Conservation (phyloP, 805 yeast species). For the Myxozyma mucilagina region DNA sequence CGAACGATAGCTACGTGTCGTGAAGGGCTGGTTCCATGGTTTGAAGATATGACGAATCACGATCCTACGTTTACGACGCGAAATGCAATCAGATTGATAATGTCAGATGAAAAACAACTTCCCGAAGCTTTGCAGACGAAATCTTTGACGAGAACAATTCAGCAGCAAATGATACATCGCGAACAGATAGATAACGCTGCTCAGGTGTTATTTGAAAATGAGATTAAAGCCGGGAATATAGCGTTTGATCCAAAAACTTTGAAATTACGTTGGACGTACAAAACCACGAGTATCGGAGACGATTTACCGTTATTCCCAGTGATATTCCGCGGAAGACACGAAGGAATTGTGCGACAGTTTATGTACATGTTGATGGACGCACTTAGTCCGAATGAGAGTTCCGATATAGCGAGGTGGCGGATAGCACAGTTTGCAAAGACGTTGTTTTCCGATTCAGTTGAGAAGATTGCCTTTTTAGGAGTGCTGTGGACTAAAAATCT, state of each 20-base stretch:
- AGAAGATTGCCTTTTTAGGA: background rate
- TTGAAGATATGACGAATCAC: conserved; percentile 67
- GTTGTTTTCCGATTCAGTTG: background rate
- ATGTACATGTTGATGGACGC: background rate
- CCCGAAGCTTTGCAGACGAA: conserved; percentile 29
- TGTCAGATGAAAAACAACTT: conserved; percentile 17
- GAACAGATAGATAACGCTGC: background rate
- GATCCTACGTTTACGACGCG: conserved; percentile 57
- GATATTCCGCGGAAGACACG: background rate
- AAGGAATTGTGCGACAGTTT: background rate
- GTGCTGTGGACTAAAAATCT: background rate
- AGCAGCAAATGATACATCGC: background rate
- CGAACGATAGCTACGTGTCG: conserved; percentile 51
- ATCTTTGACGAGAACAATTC: background rate
- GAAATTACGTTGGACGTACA: background rate
- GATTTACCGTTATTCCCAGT: background rate
- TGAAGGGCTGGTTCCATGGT: conserved; percentile 52
- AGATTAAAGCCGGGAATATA: background rate
- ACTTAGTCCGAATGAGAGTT: background rate
- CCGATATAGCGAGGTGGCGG: conserved; percentile 2
- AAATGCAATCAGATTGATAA: conserved; percentile 51
- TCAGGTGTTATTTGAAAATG: background rate
- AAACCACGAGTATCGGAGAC: background rate
- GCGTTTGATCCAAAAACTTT: background rate
- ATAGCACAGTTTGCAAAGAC: background rate